These are phyloP conservation scores for Rheum nobile DNA, from an alignment of 148 eudicot genomes.

Conservation along the genomic window DNA sequence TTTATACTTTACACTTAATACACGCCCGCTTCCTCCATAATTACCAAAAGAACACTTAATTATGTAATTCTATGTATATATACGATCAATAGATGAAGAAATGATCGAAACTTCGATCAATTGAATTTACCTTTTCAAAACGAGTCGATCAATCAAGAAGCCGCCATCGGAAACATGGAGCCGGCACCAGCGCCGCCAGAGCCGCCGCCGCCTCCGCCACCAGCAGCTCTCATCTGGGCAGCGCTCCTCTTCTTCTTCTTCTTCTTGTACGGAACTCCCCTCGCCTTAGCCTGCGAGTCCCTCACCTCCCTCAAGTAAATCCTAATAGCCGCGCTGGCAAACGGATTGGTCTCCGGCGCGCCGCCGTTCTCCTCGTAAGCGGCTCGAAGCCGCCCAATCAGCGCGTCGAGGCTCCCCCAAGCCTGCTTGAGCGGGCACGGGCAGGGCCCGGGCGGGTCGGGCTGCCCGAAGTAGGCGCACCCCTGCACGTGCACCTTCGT, in stretches of 20 bases:
- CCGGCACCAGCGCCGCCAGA: neutral
- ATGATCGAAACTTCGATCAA: neutral
- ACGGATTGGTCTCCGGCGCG: conserved; percentile 32
- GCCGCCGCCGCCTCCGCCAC: neutral
- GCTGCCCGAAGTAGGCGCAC: conserved; percentile 40
- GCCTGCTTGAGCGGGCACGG: conserved; percentile 47
- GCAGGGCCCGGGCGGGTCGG: conserved; percentile 54
- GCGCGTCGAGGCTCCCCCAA: conserved; percentile 60
- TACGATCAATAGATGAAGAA: neutral
- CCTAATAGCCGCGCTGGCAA: conserved; percentile 41
- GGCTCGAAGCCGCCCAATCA: conserved; percentile 41
- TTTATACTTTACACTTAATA: neutral
- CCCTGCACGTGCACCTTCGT: conserved; percentile 53
- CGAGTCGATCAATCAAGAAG: neutral
- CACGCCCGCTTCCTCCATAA: neutral
- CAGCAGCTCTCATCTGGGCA: neutral
- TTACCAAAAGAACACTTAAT: neutral
- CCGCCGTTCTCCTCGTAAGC: conserved; percentile 58
- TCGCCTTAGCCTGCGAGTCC: conserved; percentile 46
- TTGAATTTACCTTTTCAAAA: neutral
- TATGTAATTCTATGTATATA: neutral
- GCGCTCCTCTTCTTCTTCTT: conserved; percentile 32
- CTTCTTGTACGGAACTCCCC: conserved; percentile 56
- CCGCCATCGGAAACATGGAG: neutral
- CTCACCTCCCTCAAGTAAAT: conserved; percentile 42